Conservation (phyloP, 2,329 filamentous ascomycete genomes). For the Apiospora phragmitis region DNA sequence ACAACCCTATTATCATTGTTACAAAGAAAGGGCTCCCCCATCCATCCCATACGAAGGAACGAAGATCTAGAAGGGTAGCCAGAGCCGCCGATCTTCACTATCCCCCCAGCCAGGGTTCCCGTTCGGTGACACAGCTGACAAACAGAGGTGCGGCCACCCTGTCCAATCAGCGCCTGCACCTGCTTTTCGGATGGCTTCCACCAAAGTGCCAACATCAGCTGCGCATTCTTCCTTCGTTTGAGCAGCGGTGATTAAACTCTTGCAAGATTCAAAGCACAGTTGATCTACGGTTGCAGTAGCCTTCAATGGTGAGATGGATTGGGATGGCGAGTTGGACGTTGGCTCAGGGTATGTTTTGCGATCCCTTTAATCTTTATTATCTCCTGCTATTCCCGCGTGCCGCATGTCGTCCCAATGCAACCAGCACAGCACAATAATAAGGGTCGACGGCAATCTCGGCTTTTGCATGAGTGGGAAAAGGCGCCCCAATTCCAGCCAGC, state of each 20-base stretch:
- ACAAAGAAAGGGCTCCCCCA: neutral
- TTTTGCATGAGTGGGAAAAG: constrained; percentile 2
- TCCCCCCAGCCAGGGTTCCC: neutral
- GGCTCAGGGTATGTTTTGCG: neutral
- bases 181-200: neutral
- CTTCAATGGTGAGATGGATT: neutral
- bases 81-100: constrained; percentile 3
- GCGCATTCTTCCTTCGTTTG: neutral
- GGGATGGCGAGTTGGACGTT: neutral
- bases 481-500: neutral
- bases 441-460: constrained; percentile 4
- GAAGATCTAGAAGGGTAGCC: constrained; percentile 3
- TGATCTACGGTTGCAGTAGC: neutral
- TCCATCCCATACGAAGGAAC: neutral
- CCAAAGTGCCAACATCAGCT: neutral
- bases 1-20: neutral
- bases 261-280: neutral
- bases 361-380: neutral
- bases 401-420: neutral
- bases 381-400: constrained; percentile 1
- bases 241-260: neutral
- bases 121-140: neutral
- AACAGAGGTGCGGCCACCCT: neutral
- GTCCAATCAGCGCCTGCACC: neutral
- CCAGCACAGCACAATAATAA: neutral